phyloP scores from a whole-genome alignment of 2,329 filamentous ascomycete species.

The Pezicula carpinea region DNA sequence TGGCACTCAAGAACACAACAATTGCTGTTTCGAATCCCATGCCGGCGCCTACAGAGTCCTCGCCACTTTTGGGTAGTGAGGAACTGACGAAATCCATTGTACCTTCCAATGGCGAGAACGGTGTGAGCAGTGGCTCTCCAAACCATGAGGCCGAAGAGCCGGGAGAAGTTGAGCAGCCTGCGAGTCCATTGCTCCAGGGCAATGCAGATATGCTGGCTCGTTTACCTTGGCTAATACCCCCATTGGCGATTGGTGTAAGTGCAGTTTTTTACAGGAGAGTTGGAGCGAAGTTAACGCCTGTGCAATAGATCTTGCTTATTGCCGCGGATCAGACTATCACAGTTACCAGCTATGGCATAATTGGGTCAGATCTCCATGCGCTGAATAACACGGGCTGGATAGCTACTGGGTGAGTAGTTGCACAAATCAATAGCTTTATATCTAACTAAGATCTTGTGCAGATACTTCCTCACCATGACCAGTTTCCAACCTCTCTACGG shows the following conservation, averaged over 20 bases:
- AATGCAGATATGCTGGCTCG: constrained; percentile 29
- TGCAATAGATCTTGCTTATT: constrained; percentile 61
- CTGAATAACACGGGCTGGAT: constrained; percentile 75
- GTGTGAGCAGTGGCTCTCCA: not conserved
- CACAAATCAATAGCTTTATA: not conserved
- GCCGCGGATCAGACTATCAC: constrained; percentile 75
- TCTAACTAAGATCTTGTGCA: constrained; percentile 18
- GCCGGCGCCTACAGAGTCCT: too few species aligned
- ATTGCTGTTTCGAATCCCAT: not conserved
- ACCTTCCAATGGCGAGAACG: not conserved
- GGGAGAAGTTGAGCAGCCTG: constrained; percentile 8
- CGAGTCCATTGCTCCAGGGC: constrained; percentile 19
- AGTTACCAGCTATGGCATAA: constrained; percentile 72
- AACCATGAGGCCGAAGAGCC: constrained; percentile 9
- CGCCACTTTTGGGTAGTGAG: not conserved
- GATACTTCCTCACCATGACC: constrained; percentile 69
- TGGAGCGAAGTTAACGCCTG: not conserved
- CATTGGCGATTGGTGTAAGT: constrained; percentile 56
- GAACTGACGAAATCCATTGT: not conserved
- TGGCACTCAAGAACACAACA: not conserved
- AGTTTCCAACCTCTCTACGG: constrained; percentile 73
- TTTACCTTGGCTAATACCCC: constrained; percentile 56
- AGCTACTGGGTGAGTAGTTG: constrained; percentile 43
- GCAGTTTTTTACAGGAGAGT: not conserved
- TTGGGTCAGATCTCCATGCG: constrained; percentile 70